Conservation (phyloP, 164 flowering plant genomes). For the Saururus chinensis region DNA sequence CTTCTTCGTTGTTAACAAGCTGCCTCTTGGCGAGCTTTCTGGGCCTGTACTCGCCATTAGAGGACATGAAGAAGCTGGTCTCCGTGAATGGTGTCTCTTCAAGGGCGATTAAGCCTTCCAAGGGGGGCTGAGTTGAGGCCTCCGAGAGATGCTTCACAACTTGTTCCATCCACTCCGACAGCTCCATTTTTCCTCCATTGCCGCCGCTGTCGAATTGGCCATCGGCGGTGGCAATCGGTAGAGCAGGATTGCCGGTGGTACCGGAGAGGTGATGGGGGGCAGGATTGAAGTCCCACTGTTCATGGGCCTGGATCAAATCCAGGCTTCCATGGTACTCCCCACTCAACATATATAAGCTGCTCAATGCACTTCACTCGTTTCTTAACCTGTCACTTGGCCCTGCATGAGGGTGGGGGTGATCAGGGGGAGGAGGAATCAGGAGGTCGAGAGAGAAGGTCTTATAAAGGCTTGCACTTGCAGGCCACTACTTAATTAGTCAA, state of each 20-base stretch:
- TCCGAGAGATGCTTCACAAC: constrained; percentile 45
- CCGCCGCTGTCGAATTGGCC: constrained; percentile 9
- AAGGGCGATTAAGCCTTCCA: neutral
- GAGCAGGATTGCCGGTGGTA: neutral
- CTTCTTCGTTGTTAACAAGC: neutral
- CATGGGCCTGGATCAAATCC: constrained; percentile 33
- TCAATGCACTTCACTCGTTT: too few relatives aligned
- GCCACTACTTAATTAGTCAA: constrained; percentile 8
- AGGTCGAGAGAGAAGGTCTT: neutral
- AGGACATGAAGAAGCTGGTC: neutral
- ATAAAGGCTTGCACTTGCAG: constrained; percentile 9
- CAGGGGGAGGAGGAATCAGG: constrained; percentile 1
- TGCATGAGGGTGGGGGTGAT: constrained; percentile 16
- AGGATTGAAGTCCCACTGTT: constrained; percentile 31
- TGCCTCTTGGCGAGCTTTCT: neutral
- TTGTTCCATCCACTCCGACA: constrained; percentile 58
- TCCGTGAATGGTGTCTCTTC: neutral
- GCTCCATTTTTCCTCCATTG: constrained; percentile 27
- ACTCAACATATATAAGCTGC: constrained; percentile 13
- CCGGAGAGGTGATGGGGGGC: constrained; percentile 6
- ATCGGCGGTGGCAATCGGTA: constrained; percentile 15
- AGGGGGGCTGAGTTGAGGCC: constrained; percentile 23
- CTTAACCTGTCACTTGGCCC: neutral
- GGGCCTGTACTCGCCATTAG: neutral
- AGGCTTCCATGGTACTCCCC: constrained; percentile 21